Conservation (phyloP, 2,329 filamentous ascomycete species). For the Colletotrichum abscissum region DNA sequence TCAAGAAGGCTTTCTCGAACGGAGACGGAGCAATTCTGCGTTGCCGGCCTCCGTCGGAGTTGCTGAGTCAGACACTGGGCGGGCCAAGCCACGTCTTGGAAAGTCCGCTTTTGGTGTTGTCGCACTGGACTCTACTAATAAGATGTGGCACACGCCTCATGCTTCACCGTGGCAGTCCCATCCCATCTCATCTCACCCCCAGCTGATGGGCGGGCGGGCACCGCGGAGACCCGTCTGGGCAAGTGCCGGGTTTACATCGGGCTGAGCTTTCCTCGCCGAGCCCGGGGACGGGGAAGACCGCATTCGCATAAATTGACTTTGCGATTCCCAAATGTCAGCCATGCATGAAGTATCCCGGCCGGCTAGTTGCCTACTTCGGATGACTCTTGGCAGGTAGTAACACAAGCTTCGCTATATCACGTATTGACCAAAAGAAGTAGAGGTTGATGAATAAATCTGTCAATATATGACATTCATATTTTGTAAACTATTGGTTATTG, state of each 20-base stretch:
- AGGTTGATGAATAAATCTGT: conserved; percentile 7
- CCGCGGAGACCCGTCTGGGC: not conserved
- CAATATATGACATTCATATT: conserved; percentile 23
- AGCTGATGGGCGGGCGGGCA: not conserved
- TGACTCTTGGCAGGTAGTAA: not conserved
- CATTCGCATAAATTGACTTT: conserved; percentile 10
- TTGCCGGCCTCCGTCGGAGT: conserved; percentile 32
- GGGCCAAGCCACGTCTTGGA: not conserved
- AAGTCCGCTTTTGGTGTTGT: too few relatives aligned
- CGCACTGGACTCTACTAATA: too few relatives aligned
- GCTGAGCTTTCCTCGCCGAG: not conserved
- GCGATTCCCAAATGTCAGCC: not conserved
- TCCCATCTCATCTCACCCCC: not conserved
- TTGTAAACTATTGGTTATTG: conserved; percentile 33
- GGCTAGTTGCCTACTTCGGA: not conserved
- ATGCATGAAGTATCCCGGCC: not conserved
- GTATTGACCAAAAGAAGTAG: not conserved
- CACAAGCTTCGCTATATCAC: not conserved
- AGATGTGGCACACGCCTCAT: not conserved
- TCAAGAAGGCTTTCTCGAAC: not conserved
- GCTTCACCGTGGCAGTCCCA: not conserved
- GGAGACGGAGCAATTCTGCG: conserved; percentile 7
- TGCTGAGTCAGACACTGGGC: not conserved
- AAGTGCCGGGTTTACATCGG: conserved; percentile 2
- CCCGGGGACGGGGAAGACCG: not conserved